phyloP scores from a whole-genome alignment of 2,329 filamentous ascomycete genomes.

The Bretziella fagacearum region DNA sequence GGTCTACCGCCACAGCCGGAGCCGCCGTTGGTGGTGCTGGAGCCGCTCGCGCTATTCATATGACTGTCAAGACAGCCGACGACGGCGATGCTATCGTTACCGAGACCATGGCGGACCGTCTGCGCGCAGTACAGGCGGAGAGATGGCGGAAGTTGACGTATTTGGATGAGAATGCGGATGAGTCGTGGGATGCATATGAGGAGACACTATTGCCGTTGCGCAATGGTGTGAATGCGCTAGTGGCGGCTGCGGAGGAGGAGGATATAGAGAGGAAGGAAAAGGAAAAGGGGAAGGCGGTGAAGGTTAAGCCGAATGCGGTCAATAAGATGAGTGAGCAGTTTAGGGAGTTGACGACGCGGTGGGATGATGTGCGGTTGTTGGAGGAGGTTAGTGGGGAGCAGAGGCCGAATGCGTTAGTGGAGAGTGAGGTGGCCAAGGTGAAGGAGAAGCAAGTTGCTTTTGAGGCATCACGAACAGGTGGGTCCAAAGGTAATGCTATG shows the following conservation, averaged over 20 bases:
- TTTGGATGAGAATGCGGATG: constrained; percentile 61
- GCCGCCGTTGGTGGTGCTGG: constrained; percentile 25
- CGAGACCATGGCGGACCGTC: constrained; percentile 57
- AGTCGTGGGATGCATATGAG: constrained; percentile 60
- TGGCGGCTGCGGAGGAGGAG: background rate
- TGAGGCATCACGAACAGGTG: background rate
- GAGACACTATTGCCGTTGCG: constrained; percentile 39
- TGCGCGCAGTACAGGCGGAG: constrained; percentile 66
- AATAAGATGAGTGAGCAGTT: constrained; percentile 10
- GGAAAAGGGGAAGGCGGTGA: constrained; percentile 10
- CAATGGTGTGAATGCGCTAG: constrained; percentile 10
- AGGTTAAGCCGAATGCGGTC: constrained; percentile 15
- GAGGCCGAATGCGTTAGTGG: constrained; percentile 8
- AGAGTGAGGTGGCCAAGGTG: background rate
- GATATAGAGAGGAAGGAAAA: constrained; percentile 2
- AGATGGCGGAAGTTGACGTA: constrained; percentile 66
- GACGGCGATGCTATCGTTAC: constrained; percentile 48
- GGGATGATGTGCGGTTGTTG: constrained; percentile 12
- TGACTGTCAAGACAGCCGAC: constrained; percentile 64
- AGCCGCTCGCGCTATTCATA: constrained; percentile 57
- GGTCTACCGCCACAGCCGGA: constrained; percentile 19
- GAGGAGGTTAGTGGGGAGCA: constrained; percentile 12
- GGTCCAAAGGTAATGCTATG: constrained; percentile 5
- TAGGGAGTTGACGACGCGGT: constrained; percentile 7
- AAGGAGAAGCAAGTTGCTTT: constrained; percentile 8